phyloP scores from a whole-genome alignment of 2,329 filamentous ascomycete genomes.

The Xylaria sp. region DNA sequence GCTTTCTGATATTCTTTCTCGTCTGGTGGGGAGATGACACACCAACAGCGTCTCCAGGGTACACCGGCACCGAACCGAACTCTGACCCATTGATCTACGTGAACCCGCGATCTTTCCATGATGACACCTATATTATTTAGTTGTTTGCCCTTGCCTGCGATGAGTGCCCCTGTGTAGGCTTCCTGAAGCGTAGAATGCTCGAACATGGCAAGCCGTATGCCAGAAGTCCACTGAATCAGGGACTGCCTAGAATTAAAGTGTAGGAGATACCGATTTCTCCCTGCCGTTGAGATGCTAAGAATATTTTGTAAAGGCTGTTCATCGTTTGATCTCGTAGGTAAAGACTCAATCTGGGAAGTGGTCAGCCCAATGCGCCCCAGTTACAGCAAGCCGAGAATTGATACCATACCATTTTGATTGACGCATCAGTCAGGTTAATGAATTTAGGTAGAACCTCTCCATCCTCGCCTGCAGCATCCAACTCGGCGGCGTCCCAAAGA shows the following conservation, averaged over 20 bases:
- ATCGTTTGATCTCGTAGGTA: slow-evolving; percentile 81
- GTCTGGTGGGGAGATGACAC: slow-evolving; percentile 89
- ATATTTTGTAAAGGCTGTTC: slow-evolving; percentile 92
- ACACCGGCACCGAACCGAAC: slow-evolving; percentile 96
- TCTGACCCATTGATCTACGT: slow-evolving; percentile 91
- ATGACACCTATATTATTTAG: slow-evolving; percentile 92
- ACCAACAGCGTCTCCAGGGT: slow-evolving; percentile 97
- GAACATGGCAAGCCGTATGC: slow-evolving; percentile 92
- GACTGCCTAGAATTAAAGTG: slow-evolving; percentile 97
- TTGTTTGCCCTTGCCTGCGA: slow-evolving; percentile 90
- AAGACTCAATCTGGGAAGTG: slow-evolving; percentile 77
- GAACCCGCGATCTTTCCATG: slow-evolving; percentile 81
- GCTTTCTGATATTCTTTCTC: slow-evolving; percentile 90
- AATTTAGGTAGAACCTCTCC: slow-evolving; percentile 90
- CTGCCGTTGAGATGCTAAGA: slow-evolving; percentile 93
- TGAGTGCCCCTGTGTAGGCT: slow-evolving; percentile 93
- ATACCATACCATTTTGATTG: slow-evolving; percentile 88
- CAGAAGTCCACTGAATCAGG: slow-evolving; percentile 93
- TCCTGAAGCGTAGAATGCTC: slow-evolving; percentile 94
- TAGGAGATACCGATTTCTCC: slow-evolving; percentile 92
- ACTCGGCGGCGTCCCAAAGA: slow-evolving; percentile 91
- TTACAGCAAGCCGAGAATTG: neutral
- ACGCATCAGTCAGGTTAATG: slow-evolving; percentile 96
- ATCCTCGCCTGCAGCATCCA: slow-evolving; percentile 87
- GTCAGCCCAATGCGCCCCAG: slow-evolving; percentile 28